Conservation (phyloP, 495 filamentous ascomycete species). For the Margaritispora aquatica region DNA sequence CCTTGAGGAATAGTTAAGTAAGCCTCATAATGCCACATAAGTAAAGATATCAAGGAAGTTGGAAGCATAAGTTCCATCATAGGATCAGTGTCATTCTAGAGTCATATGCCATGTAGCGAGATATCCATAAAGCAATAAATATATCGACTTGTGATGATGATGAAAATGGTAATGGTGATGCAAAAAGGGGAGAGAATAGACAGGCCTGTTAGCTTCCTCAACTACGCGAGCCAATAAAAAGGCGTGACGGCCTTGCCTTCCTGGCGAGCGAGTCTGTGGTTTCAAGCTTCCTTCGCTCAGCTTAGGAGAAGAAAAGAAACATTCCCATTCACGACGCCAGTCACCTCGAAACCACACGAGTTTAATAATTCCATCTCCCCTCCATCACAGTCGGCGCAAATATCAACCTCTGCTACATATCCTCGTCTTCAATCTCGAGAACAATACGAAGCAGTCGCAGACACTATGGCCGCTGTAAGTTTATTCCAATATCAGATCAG, state of each 20-base stretch:
- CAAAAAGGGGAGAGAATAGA: neutral
- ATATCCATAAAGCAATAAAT: no score
- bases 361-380: neutral
- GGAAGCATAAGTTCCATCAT: no score
- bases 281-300: conserved; percentile 23
- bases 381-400: conserved; percentile 14
- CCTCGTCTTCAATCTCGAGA: neutral
- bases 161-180: no score
- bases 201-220: neutral
- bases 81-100: no score
- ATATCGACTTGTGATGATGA: no score
- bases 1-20: no score
- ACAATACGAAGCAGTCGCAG: neutral
- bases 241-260: neutral
- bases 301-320: conserved; percentile 18
- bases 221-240: conserved; percentile 16
- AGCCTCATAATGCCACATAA: no score
- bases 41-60: no score
- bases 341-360: conserved; percentile 10
- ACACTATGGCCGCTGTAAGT: neutral
- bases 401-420: neutral
- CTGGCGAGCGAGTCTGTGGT: conserved; percentile 4
- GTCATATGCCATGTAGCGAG: no score
- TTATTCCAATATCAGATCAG: neutral
- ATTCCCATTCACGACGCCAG: conserved; percentile 12